phyloP scores from a whole-genome alignment of 73 alveolate genomes.

The Durusdinium trenchii region DNA sequence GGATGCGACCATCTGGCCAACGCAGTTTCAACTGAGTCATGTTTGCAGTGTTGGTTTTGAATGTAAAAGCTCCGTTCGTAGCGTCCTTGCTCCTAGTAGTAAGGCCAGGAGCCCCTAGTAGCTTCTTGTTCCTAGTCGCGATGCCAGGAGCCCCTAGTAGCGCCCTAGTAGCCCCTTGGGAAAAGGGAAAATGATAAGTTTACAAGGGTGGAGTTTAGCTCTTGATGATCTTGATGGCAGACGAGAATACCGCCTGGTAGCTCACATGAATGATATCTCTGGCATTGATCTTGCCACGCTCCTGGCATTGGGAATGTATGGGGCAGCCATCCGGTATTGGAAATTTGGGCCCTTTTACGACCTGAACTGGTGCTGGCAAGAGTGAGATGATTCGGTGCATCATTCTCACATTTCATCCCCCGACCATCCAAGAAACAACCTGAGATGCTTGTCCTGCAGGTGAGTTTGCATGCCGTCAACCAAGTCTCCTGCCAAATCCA shows the following conservation, averaged over 20 bases:
- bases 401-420: not conserved
- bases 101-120: no score
- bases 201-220: no score
- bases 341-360: no score
- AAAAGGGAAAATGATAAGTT: no score
- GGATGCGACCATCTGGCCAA: conserved; percentile 67
- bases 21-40: not conserved
- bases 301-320: no score
- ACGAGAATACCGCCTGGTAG: conserved; percentile 18
- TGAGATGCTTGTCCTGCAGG: conserved; percentile 6
- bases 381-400: not conserved
- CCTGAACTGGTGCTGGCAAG: no score
- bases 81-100: no score
- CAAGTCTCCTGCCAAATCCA: conserved; percentile 20
- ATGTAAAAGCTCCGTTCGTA: no score
- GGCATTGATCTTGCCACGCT: conserved; percentile 75
- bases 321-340: no score
- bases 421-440: not conserved
- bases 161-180: not conserved
- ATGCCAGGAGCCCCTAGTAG: not conserved
- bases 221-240: no score
- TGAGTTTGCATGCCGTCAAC: conserved; percentile 87
- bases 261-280: conserved; percentile 64
- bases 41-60: not conserved
- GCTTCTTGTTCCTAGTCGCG: no score